Base-by-base conservation (phyloP, 176 grass and related monocot genomes). In the Musa troglodytarum region DNA sequence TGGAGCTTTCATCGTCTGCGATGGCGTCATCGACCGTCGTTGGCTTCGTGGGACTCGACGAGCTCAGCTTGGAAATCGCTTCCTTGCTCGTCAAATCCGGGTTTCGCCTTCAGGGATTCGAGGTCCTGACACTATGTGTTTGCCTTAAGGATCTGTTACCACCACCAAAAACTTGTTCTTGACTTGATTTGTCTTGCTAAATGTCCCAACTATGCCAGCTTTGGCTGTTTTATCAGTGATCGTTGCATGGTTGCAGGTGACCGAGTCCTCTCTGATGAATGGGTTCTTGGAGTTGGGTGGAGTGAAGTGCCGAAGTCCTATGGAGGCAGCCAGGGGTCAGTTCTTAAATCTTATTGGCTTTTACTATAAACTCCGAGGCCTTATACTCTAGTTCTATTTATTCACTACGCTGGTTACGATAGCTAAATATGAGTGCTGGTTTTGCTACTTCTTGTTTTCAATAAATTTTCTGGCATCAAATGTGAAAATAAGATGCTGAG, bases 21-120 rank as follows among this genome's bases (percentile, higher is more conserved):
- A 70, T 70, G 68, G 68, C 34, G 43, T 50, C 54, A 23, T 49
- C 66, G 49, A 49, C 19, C 2, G 65, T 79, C 52, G 92, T 96
- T 16, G 81, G 87, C 12, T 96, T 96, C 85, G 43, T 96, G 50
- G 87, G 92, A 20, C 81, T 82, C 50, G 87, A 89, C 53, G 81
- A 81, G 43, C 82, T 82, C 54, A 53, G 75, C 64, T 26, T 81
- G 20, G 29, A 76, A 76, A 83, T 96, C 58, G 92, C 87, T 7
- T 84, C 85, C 22, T 84, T 85, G 22, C 84, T 96, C 69, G 25
- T 87, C 87, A 82, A 78, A 75, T 82, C 87, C 59, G 89, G 92
- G 49, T 86, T 82, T 53, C 67, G 76, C 63, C 82, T 92, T 52
- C 92, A 86, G 68, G 65, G 54, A 65, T 92, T 84, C 75, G 65